Conservation (phyloP, 768 basidiomycete genomes). For the Serendipita vermifera region DNA sequence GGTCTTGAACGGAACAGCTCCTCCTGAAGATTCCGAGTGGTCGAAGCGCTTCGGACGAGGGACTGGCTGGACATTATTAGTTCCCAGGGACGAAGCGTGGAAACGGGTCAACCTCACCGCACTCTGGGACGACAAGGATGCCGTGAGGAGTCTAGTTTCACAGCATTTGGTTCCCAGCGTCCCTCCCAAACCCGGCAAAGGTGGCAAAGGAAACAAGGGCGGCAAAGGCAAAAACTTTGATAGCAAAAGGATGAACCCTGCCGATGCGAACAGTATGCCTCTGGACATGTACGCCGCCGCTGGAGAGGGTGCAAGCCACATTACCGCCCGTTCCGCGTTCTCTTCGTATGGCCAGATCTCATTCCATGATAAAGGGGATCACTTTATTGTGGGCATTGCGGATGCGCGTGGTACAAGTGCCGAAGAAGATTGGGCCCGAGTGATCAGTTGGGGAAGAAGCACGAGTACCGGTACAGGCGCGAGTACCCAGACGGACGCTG, state of each 20-base stretch:
- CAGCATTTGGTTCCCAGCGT: slow-evolving; percentile 60
- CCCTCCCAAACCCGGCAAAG: slow-evolving; percentile 18
- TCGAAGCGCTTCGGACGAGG: slow-evolving; percentile 35
- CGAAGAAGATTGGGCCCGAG: slow-evolving; percentile 30
- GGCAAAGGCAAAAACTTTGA: slow-evolving; percentile 15
- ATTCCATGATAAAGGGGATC: not conserved
- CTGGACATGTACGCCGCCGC: slow-evolving; percentile 51
- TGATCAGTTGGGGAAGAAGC: slow-evolving; percentile 52
- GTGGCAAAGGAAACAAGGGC: slow-evolving; percentile 9
- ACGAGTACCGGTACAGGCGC: slow-evolving; percentile 27
- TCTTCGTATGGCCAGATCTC: slow-evolving; percentile 27
- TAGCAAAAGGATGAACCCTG: slow-evolving; percentile 22
- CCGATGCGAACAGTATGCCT: slow-evolving; percentile 57
- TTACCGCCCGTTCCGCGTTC: slow-evolving; percentile 59
- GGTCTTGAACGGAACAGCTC: slow-evolving; percentile 74
- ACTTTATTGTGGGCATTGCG: slow-evolving; percentile 31
- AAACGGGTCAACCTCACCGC: slow-evolving; percentile 69
- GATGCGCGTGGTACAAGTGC: slow-evolving; percentile 27
- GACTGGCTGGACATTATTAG: slow-evolving; percentile 75
- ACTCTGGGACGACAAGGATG: slow-evolving; percentile 44
- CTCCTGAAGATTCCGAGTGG: slow-evolving; percentile 60
- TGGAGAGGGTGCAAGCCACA: slow-evolving; percentile 58
- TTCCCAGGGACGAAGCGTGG: slow-evolving; percentile 88
- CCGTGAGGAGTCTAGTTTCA: slow-evolving; percentile 46
- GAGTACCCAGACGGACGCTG: slow-evolving; percentile 50